phyloP scores from a whole-genome alignment of 768 basidiomycete species.

The Boletus reticulatus region DNA sequence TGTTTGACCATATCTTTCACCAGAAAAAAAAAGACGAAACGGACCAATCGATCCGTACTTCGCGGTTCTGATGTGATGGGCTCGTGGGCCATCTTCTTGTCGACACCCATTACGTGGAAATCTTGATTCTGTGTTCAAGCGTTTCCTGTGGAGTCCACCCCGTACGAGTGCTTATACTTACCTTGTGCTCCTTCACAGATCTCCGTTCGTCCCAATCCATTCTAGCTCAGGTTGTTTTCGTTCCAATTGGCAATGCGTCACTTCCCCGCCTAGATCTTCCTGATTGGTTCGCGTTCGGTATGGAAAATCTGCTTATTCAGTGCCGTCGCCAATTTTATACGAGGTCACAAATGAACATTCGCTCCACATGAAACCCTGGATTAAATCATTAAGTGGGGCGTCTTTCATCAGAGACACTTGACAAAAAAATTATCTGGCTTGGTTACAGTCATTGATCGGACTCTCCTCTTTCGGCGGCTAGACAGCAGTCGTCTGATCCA shows the following conservation, averaged over 20 bases:
- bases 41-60: no score
- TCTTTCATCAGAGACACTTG: not conserved
- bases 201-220: not conserved
- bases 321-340: not conserved
- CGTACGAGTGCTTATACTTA: not conserved
- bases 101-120: conserved; percentile 15
- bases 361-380: conserved; percentile 4
- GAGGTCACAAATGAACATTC: not conserved
- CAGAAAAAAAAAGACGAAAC: no score
- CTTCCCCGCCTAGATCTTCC: conserved; percentile 6
- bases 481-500: not conserved
- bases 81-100: no score
- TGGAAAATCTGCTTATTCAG: conserved; percentile 16
- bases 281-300: conserved; percentile 11
- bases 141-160: not conserved
- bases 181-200: not conserved
- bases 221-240: not conserved
- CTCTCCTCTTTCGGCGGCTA: not conserved
- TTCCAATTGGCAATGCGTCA: conserved; percentile 1
- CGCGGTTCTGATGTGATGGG: not conserved
- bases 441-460: not conserved
- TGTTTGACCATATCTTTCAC: no score
- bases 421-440: not conserved
- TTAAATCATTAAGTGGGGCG: not conserved
- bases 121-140: conserved; percentile 4